Conservation (phyloP, 2,329 filamentous ascomycete genomes). For the Colletotrichum graminicola region DNA sequence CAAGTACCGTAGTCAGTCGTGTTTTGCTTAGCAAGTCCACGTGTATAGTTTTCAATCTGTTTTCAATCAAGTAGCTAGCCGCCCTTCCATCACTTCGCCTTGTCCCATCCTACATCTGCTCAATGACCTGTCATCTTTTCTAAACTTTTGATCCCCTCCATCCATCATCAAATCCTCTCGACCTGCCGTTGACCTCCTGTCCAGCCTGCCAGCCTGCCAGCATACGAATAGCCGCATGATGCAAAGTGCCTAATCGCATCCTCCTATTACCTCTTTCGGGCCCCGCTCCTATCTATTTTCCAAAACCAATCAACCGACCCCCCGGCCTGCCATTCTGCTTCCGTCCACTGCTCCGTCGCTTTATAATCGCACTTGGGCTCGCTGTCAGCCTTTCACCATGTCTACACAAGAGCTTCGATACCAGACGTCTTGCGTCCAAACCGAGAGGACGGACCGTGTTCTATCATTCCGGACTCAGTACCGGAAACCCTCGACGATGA, state of each 20-base stretch:
- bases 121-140: slow-evolving; percentile 29
- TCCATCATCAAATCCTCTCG: background rate
- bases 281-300: background rate
- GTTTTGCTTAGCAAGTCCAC: slow-evolving; percentile 1
- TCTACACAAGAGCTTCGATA: slow-evolving; percentile 27
- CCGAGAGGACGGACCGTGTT: slow-evolving; percentile 22
- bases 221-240: slow-evolving; percentile 25
- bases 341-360: background rate
- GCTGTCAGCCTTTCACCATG: slow-evolving; percentile 14
- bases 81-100: background rate
- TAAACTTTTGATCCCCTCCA: background rate
- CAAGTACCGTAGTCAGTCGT: slow-evolving; percentile 23
- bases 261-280: slow-evolving; percentile 5
- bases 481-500: slow-evolving; percentile 45
- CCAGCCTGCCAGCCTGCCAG: background rate
- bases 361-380: slow-evolving; percentile 32
- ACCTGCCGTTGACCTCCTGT: slow-evolving; percentile 8
- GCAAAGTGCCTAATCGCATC: slow-evolving; percentile 30
- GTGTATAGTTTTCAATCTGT: rapidly evolving
- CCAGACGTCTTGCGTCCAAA: slow-evolving; percentile 5
- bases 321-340: slow-evolving; percentile 10
- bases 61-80: background rate
- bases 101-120: background rate
- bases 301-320: background rate
- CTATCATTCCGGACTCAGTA: slow-evolving; percentile 39